Percentiles rank a stretch among this genome's conserved stretches.
Conservation (phyloP, 441 rosid species). For the Gossypium trilobum region DNA sequence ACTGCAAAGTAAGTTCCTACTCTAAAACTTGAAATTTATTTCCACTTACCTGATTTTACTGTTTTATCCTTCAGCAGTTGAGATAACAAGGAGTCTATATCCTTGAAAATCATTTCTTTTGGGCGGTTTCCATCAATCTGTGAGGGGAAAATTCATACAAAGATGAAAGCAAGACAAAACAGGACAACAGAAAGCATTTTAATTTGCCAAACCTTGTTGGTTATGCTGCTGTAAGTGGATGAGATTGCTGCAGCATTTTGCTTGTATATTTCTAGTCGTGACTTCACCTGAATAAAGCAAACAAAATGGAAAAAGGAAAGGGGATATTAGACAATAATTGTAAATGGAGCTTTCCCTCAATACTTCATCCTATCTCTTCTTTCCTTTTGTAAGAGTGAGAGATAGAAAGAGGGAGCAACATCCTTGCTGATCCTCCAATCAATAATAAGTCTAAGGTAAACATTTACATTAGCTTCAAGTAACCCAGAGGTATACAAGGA, state of each 20-base stretch:
- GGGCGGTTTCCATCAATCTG: constrained; percentile 76
- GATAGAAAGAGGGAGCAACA: background rate
- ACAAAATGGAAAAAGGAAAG: background rate
- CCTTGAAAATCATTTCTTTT: constrained; percentile 54
- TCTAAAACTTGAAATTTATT: constrained; percentile 15
- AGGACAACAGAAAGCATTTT: background rate
- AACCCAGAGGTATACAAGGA: background rate
- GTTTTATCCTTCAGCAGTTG: constrained; percentile 38
- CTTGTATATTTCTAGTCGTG: constrained; percentile 72
- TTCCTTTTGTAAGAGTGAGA: background rate
- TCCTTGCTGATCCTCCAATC: background rate
- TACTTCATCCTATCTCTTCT: background rate
- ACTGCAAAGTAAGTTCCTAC: constrained; percentile 9
- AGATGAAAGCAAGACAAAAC: background rate
- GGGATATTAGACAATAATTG: background rate
- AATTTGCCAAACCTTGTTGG: constrained; percentile 40
- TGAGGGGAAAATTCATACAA: constrained; percentile 1
- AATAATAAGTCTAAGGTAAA: background rate
- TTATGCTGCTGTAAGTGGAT: constrained; percentile 50
- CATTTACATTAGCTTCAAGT: background rate
- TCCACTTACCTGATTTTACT: constrained; percentile 30
- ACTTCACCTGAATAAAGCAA: constrained; percentile 45
- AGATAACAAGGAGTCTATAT: constrained; percentile 49
- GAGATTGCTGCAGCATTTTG: constrained; percentile 58
- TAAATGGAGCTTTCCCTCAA: background rate